A percentile compares a stretch with the other conserved stretches of the same genome.
Evolutionary conservation across 1,139 yeast species (phyloP).

Genomic region (Geotrichum fermentans): DNA sequence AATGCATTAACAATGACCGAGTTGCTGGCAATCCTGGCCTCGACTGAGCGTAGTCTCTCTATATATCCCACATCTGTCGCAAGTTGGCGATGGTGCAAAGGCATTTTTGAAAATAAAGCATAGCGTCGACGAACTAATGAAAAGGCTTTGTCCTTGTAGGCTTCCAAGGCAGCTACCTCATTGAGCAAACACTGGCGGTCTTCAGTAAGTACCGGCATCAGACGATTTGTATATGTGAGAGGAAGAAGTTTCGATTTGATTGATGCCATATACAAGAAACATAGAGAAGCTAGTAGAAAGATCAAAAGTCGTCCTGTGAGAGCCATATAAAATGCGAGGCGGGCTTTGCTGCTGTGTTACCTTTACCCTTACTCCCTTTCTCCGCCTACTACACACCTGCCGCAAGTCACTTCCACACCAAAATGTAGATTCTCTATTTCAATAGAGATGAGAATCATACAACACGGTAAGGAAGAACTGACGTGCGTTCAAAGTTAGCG

Average conservation of each 20-base stretch:
- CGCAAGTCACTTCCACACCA: no score
- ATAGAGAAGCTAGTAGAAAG: background rate
- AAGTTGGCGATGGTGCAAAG: slow-evolving; percentile 52
- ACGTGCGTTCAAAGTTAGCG: no score
- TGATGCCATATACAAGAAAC: background rate
- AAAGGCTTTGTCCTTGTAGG: slow-evolving; percentile 43
- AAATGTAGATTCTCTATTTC: no score
- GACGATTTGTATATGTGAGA: background rate
- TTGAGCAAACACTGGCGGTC: slow-evolving; percentile 42
- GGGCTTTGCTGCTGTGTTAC: no score
- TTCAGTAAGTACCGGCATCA: slow-evolving; percentile 9
- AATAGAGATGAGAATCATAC: no score
- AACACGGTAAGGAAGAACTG: no score
- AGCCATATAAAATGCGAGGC: background rate
- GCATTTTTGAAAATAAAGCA: slow-evolving; percentile 46
- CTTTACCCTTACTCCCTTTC: no score
- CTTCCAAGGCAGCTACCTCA: slow-evolving; percentile 48
- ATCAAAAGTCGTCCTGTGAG: background rate
- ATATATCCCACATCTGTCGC: slow-evolving; percentile 54
- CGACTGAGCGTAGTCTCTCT: slow-evolving; percentile 47
- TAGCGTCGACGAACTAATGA: slow-evolving; percentile 47
- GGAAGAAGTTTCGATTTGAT: background rate
- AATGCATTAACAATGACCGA: slow-evolving; percentile 45
- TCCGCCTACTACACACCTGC: no score
- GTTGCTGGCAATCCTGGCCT: slow-evolving; percentile 45